Evolutionary conservation across 2,329 filamentous ascomycete genomes (phyloP).

Genomic region (Alternaria dauci): DNA sequence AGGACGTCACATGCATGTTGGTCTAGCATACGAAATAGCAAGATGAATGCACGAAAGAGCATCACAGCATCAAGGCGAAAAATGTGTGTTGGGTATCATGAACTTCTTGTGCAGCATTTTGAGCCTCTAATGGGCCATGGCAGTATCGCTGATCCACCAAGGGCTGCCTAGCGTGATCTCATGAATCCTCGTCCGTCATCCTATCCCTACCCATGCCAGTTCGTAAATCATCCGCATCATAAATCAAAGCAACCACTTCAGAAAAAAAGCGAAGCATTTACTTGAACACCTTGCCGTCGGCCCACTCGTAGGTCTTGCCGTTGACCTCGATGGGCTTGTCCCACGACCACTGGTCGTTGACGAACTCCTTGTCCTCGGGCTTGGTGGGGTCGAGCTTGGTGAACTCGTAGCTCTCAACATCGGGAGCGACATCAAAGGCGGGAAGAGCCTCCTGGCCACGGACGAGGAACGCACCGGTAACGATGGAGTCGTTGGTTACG

Average conservation of each 20-base stretch:
- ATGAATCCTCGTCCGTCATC: slow-evolving; percentile 35
- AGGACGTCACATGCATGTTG: not conserved
- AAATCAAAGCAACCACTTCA: slow-evolving; percentile 31
- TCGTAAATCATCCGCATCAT: slow-evolving; percentile 49
- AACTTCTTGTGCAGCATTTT: slow-evolving; percentile 40
- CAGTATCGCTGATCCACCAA: slow-evolving; percentile 38
- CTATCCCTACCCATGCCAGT: slow-evolving; percentile 40
- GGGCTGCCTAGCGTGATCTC: slow-evolving; percentile 34
- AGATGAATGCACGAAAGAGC: not conserved
- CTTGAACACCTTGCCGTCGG: slow-evolving; percentile 99
- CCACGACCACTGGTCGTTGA: slow-evolving; percentile 91
- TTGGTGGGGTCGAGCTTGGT: slow-evolving; percentile 93
- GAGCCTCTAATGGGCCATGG: slow-evolving; percentile 36
- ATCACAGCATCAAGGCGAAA: slow-evolving; percentile 6
- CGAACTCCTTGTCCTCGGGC: slow-evolving; percentile 81
- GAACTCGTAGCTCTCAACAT: slow-evolving; percentile 97
- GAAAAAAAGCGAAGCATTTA: slow-evolving; percentile 62
- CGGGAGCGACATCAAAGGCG: slow-evolving; percentile 96
- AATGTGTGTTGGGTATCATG: slow-evolving; percentile 30
- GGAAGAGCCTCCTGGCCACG: slow-evolving; percentile 86
- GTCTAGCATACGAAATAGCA: not conserved
- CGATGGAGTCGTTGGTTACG: slow-evolving; percentile 84
- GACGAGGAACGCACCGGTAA: slow-evolving; percentile 93
- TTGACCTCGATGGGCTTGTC: slow-evolving; percentile 81
- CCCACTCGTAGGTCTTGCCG: slow-evolving; percentile 89